Percentiles rank a stretch among this genome's conserved stretches.
Evolutionary conservation across 331 rosid species (phyloP).

Genomic region (Pyracantha coccinea): DNA sequence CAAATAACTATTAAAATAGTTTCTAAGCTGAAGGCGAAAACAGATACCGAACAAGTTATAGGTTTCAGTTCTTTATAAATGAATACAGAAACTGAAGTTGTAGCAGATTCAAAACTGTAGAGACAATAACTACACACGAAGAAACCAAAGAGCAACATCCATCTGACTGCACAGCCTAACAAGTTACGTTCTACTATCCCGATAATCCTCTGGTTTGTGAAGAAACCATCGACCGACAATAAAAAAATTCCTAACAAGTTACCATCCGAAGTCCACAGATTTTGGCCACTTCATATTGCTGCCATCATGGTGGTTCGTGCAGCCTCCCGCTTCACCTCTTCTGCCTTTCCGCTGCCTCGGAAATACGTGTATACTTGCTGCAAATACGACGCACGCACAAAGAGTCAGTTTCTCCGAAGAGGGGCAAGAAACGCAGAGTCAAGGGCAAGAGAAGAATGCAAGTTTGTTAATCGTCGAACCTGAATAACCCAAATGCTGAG

Average conservation of each 20-base stretch:
- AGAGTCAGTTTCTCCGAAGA: slow-evolving; percentile 4
- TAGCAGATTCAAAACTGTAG: no score
- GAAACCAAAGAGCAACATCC: neutral
- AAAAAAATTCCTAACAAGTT: neutral
- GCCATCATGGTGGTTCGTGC: slow-evolving; percentile 59
- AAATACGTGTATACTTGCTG: slow-evolving; percentile 95
- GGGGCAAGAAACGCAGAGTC: neutral
- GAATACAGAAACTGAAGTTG: no score
- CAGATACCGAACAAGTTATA: no score
- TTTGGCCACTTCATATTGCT: slow-evolving; percentile 43
- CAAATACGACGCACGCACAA: slow-evolving; percentile 10
- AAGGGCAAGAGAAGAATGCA: neutral
- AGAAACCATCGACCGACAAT: neutral
- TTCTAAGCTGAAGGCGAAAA: no score
- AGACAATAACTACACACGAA: neutral
- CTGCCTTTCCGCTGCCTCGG: slow-evolving; percentile 87
- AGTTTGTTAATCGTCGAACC: slow-evolving; percentile 28
- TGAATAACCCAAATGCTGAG: slow-evolving; percentile 87
- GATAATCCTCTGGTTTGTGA: neutral
- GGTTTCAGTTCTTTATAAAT: no score
- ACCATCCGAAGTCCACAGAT: neutral
- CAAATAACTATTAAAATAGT: no score
- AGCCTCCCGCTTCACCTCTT: slow-evolving; percentile 63
- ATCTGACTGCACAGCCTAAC: slow-evolving; percentile 19
- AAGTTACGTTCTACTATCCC: neutral